These are phyloP conservation scores for Lachnellula hyalina DNA, from an alignment of 2,329 filamentous ascomycete genomes.

Conservation along the genomic window DNA sequence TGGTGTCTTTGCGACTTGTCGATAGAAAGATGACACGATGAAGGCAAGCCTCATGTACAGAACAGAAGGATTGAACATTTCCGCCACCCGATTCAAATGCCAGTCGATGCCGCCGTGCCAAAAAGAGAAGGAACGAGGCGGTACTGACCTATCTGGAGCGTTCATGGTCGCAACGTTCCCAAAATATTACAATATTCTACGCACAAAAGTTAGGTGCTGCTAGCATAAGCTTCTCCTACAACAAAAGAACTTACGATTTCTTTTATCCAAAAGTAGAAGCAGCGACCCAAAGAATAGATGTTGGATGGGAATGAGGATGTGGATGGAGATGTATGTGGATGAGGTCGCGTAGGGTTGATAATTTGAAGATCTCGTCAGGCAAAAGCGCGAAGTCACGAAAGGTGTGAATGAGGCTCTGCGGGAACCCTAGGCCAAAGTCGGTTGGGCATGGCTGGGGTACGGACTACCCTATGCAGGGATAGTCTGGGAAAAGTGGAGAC, in stretches of 20 bases:
- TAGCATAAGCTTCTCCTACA: too few species aligned
- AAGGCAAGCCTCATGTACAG: too few species aligned
- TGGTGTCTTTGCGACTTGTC: constrained; percentile 19
- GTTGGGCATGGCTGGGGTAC: background rate
- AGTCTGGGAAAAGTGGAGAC: background rate
- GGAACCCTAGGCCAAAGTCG: constrained; percentile 9
- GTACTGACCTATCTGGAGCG: constrained; percentile 45
- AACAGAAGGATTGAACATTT: background rate
- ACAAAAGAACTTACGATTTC: background rate
- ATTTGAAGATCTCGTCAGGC: too few species aligned
- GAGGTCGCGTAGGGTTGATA: too few species aligned
- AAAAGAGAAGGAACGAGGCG: constrained; percentile 3
- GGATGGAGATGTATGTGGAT: too few species aligned
- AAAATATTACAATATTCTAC: background rate
- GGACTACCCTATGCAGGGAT: background rate
- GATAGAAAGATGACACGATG: background rate
- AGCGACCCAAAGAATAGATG: too few species aligned
- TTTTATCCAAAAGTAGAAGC: too few species aligned
- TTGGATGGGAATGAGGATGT: too few species aligned
- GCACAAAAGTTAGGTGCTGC: background rate
- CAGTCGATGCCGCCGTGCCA: background rate
- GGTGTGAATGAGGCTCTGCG: constrained; percentile 16
- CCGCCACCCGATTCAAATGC: background rate
- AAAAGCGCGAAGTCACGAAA: background rate
- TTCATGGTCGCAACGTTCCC: constrained; percentile 40